These are phyloP conservation scores for Myrica gale DNA, from an alignment of 306 rosid genomes.

Conservation along the genomic window DNA sequence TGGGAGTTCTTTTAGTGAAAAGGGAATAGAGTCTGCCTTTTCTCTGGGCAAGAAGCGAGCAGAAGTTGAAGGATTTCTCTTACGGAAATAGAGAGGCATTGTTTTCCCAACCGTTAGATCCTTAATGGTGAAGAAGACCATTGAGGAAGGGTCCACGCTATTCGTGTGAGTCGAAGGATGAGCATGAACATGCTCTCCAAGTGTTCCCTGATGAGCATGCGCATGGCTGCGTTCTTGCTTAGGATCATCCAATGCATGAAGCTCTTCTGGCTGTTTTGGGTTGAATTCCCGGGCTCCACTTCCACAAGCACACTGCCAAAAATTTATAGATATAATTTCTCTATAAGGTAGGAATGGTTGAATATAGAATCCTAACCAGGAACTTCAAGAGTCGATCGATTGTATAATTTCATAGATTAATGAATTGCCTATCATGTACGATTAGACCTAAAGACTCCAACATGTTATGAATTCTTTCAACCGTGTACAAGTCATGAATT, in stretches of 20 bases:
- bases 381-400: background rate
- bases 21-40: slow-evolving; percentile 56
- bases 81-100: slow-evolving; percentile 61
- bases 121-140: slow-evolving; percentile 61
- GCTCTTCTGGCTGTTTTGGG: background rate
- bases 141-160: slow-evolving; percentile 47
- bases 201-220: slow-evolving; percentile 11
- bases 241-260: background rate
- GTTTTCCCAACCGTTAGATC: slow-evolving; percentile 54
- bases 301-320: slow-evolving; percentile 36
- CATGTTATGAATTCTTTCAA: too few species aligned
- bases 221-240: background rate
- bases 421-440: background rate
- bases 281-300: slow-evolving; percentile 30
- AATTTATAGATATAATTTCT: background rate
- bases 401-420: background rate
- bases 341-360: too few species aligned
- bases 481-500: too few species aligned
- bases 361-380: background rate
- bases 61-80: slow-evolving; percentile 55
- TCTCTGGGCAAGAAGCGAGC: slow-evolving; percentile 51
- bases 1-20: slow-evolving; percentile 49
- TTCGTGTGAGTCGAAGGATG: slow-evolving; percentile 31
- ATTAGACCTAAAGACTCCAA: too few species aligned
- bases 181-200: slow-evolving; percentile 4